Evolutionary conservation across 2,329 filamentous ascomycete species (phyloP), one percentile per base, ranked within the genome.

Genomic region (Paraphoma chrysanthemicola): DNA sequence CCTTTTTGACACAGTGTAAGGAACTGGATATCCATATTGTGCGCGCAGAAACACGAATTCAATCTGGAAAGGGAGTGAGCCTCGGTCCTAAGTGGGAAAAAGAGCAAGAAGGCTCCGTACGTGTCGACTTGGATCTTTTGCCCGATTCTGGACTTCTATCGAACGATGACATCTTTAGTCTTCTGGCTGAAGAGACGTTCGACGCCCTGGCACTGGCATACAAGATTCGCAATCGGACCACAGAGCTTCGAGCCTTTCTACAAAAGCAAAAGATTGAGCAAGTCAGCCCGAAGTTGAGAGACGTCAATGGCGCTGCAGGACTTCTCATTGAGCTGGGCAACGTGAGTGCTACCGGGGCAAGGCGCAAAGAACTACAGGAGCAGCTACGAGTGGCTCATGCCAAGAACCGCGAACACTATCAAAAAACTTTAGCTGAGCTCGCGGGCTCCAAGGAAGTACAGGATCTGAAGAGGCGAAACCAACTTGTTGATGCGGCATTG

Each of bases 131-230:
- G 2, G 64, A 70, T 23, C 28, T 63, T 17, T 63, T 74, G 10
- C 52, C 63, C 10, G 36, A 58, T 17, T 64, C 62, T 23, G 65
- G 66, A 9, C 2, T 56, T 1, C 57, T 72, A 11, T 46, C 56
- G 11, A 55, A 69, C 17, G 38, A 56, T 1, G 67, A 71, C 16
- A 44, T 69, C 1, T 47, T 54, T 8, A 42, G 57, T 18, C 50
- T 77, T 3, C 48, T 74, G 8, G 67, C 57, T 1, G 72, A 75
- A 10, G 67, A 73, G 42, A 68, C 72, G 1, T 70, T 75, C 44
- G 56, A 67, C 30, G 62, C 63, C 6, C 64, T 76, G 16, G 58
- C 68, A 1, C 46, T 76, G 6, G 67, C 70, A 2, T 75, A 64
- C 59, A 75, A 75, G 53, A 75, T 67, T 5, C 65, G 71, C 14